These are phyloP conservation scores for Naganishia kalamii DNA, from an alignment of 768 basidiomycete genomes.

Conservation along the genomic window DNA sequence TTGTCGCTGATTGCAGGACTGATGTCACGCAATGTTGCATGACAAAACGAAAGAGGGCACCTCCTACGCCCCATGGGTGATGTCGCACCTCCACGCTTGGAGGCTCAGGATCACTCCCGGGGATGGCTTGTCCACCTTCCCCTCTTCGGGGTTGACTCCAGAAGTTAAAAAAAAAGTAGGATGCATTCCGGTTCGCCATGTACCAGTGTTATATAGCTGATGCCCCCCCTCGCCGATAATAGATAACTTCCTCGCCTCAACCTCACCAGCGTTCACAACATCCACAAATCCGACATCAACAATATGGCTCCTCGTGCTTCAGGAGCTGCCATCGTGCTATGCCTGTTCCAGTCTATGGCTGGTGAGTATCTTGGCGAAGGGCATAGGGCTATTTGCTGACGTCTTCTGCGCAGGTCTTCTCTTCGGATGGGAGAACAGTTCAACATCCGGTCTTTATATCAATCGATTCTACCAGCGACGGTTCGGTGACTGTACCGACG, in stretches of 20 bases:
- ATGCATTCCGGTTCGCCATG: background rate
- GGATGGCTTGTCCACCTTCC: constrained; percentile 8
- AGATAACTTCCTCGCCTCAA: background rate
- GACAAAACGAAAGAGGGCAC: constrained; percentile 1
- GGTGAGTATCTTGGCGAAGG: constrained; percentile 20
- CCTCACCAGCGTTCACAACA: background rate
- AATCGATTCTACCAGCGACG: constrained; percentile 34
- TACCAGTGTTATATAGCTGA: constrained; percentile 6
- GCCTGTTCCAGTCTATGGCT: constrained; percentile 43
- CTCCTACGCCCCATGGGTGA: background rate
- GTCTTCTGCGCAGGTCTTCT: constrained; percentile 26
- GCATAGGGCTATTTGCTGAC: background rate
- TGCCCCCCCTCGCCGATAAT: background rate
- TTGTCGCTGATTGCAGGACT: background rate
- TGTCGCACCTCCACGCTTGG: background rate
- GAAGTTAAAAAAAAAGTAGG: background rate
- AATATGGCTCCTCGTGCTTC: constrained; percentile 28
- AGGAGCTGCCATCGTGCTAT: constrained; percentile 39
- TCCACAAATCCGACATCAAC: background rate
- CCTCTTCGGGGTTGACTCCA: background rate
- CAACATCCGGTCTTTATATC: constrained; percentile 42
- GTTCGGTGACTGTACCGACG: constrained; percentile 38
- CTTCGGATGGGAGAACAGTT: constrained; percentile 44
- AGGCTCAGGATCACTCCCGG: background rate
- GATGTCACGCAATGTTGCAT: constrained; percentile 1